Percentiles rank a stretch among this genome's conserved stretches.
These are phyloP conservation scores for Colletotrichum liaoningense DNA, from an alignment of 2,329 filamentous ascomycete species.

Conservation along the genomic window DNA sequence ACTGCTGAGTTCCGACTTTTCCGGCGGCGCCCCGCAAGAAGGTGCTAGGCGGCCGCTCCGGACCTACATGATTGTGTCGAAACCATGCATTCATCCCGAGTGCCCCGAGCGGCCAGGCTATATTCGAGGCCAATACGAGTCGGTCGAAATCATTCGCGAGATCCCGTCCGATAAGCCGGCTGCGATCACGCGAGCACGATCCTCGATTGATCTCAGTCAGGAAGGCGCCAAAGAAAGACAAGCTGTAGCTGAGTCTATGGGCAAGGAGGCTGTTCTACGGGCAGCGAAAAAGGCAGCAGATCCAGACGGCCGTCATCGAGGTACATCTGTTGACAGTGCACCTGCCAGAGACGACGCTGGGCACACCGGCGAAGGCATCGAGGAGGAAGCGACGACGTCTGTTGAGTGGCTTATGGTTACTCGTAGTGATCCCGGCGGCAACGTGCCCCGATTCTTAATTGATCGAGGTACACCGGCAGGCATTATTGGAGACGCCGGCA, in stretches of 20 bases:
- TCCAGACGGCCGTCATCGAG: constrained; percentile 43
- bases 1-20: constrained; percentile 74
- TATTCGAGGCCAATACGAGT: constrained; percentile 89
- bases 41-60: constrained; percentile 59
- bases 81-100: constrained; percentile 82
- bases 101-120: constrained; percentile 77
- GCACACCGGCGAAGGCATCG: constrained; percentile 17
- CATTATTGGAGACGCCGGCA: constrained; percentile 82
- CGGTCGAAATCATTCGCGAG: constrained; percentile 90
- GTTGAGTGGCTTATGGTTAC: constrained; percentile 96
- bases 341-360: constrained; percentile 44
- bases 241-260: constrained; percentile 42
- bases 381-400: constrained; percentile 51
- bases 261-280: constrained; percentile 56
- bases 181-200: constrained; percentile 53
- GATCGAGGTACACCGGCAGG: constrained; percentile 86
- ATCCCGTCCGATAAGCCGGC: constrained; percentile 67
- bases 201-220: constrained; percentile 55
- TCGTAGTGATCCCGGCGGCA: constrained; percentile 87
- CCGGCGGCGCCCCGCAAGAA: constrained; percentile 47
- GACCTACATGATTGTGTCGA: constrained; percentile 89
- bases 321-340: constrained; percentile 32
- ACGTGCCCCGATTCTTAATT: constrained; percentile 90
- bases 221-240: constrained; percentile 45
- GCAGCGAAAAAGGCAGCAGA: constrained; percentile 42